Evolutionary conservation across 2,329 filamentous ascomycete species (phyloP).

Genomic region (Diaporthe citrichinensis): DNA sequence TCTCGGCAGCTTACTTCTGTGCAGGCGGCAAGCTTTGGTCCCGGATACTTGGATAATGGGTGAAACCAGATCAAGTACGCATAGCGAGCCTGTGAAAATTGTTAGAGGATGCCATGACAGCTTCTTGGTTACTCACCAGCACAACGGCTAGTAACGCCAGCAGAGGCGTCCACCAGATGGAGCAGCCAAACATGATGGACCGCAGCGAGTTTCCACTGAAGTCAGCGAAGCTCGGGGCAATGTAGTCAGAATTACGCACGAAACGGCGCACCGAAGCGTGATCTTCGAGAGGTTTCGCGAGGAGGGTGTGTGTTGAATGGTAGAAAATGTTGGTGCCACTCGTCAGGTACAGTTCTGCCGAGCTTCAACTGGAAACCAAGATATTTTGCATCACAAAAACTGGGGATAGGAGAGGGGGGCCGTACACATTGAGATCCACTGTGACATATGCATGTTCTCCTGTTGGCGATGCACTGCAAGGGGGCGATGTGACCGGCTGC

Average conservation of each 20-base stretch:
- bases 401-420: neutral
- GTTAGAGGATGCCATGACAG: neutral
- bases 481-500: neutral
- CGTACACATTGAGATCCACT: neutral
- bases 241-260: no score
- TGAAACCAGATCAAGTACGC: constrained; percentile 42
- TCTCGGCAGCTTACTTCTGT: constrained; percentile 40
- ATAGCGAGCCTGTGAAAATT: neutral
- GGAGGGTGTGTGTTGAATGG: neutral
- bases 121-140: neutral
- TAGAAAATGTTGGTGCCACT: neutral
- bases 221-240: neutral
- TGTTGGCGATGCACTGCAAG: neutral
- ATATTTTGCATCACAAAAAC: constrained; percentile 10
- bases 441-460: neutral
- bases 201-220: fast-evolving
- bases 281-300: neutral
- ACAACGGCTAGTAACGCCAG: neutral
- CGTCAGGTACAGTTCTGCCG: neutral
- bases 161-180: constrained; percentile 1
- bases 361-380: neutral
- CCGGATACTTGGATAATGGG: constrained; percentile 44
- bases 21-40: constrained; percentile 42
- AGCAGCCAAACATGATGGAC: constrained; percentile 11
- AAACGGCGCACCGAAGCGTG: neutral